phyloP scores from a whole-genome alignment of 306 rosid genomes.

The Quillaja saponaria region DNA sequence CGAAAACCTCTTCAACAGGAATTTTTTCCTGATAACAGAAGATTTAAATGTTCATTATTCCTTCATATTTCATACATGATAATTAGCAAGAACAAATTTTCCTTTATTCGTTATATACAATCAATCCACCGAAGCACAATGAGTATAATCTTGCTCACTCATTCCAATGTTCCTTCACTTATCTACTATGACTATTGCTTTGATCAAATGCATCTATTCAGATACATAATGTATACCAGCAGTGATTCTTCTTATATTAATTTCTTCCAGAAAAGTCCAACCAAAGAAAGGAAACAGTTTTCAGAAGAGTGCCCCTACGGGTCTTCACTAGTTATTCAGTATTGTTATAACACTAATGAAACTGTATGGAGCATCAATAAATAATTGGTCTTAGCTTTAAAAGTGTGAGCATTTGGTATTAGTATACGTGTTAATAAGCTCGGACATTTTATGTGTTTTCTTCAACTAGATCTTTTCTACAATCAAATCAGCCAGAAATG shows the following conservation, averaged over 20 bases:
- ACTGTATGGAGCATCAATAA: too few species aligned
- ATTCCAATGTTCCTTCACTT: not conserved
- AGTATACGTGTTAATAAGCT: too few species aligned
- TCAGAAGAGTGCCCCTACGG: not conserved
- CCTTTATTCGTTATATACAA: not conserved
- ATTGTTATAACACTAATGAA: too few species aligned
- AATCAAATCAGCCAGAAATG: too few species aligned
- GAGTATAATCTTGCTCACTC: not conserved
- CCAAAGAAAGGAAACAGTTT: not conserved
- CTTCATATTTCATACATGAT: too few species aligned
- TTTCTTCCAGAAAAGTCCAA: not conserved
- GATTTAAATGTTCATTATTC: slow-evolving; percentile 3
- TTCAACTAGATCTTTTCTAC: too few species aligned
- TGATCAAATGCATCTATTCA: too few species aligned
- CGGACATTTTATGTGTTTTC: too few species aligned
- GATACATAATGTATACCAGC: too few species aligned
- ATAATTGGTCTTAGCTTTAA: too few species aligned
- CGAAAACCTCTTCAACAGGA: slow-evolving; percentile 93
- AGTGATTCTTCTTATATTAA: not conserved
- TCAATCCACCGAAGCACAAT: not conserved
- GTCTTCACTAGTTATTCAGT: too few species aligned
- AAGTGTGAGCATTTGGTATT: too few species aligned
- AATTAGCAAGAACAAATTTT: not conserved
- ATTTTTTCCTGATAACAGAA: slow-evolving; percentile 64
- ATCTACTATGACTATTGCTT: not conserved